Percentiles rank a stretch among this genome's conserved stretches.
phyloP scores from a whole-genome alignment of 495 filamentous ascomycete species.

The Achaetomiella virescens region DNA sequence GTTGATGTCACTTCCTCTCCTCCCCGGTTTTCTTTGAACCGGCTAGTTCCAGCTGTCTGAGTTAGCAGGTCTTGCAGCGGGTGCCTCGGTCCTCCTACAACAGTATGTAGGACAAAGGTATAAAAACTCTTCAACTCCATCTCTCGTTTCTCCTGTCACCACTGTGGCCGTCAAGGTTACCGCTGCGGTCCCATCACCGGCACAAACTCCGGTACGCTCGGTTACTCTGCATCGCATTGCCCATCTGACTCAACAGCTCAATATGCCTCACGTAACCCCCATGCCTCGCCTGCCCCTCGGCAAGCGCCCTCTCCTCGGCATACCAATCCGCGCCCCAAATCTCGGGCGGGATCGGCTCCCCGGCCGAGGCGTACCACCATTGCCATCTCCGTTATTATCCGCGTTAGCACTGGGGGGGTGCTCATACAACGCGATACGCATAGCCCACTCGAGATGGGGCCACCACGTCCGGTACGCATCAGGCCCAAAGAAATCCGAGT shows the following conservation, averaged over 20 bases:
- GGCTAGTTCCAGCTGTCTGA: no score
- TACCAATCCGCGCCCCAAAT: slow-evolving; percentile 46
- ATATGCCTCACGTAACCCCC: slow-evolving; percentile 39
- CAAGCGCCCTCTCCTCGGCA: slow-evolving; percentile 33
- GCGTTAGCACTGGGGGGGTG: neutral
- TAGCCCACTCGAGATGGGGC: slow-evolving; percentile 50
- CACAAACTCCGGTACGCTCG: slow-evolving; percentile 21
- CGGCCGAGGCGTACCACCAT: neutral
- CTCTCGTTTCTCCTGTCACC: no score
- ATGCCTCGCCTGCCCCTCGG: slow-evolving; percentile 23
- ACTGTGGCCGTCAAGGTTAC: neutral
- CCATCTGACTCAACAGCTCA: slow-evolving; percentile 44
- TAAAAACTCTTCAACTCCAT: neutral
- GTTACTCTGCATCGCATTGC: slow-evolving; percentile 31
- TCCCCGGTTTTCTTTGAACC: no score
- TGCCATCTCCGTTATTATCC: neutral
- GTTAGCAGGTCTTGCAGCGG: no score
- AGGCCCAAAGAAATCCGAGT: slow-evolving; percentile 37
- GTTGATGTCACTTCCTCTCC: neutral
- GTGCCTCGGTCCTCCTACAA: neutral
- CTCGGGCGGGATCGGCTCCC: slow-evolving; percentile 39
- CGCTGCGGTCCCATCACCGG: slow-evolving; percentile 4
- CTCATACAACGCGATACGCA: slow-evolving; percentile 45
- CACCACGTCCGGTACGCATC: slow-evolving; percentile 43
- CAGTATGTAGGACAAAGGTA: neutral